These are phyloP conservation scores for Arthrinium phaeospermum DNA, from an alignment of 2,329 filamentous ascomycete genomes.

Conservation along the genomic window DNA sequence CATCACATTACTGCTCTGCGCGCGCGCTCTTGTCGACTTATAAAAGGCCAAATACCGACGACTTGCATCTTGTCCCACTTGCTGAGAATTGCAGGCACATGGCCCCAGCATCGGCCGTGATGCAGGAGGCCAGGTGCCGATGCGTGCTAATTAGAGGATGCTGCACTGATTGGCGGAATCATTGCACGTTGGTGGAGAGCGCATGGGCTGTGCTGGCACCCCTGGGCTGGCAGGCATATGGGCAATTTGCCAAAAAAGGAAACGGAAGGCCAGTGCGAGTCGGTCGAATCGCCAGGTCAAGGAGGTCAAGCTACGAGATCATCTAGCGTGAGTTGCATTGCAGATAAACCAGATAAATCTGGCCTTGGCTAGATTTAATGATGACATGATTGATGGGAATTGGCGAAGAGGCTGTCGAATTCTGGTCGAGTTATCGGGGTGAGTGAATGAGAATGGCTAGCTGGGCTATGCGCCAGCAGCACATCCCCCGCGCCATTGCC, in stretches of 20 bases:
- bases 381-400: conserved; percentile 17
- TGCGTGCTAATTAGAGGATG: not conserved
- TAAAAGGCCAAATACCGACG: not conserved
- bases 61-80: not conserved
- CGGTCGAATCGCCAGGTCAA: not conserved
- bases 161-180: conserved; percentile 11
- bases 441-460: not conserved
- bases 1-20: not conserved
- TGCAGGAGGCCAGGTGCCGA: not conserved
- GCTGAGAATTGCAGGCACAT: not conserved
- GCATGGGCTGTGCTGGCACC: conserved; percentile 3
- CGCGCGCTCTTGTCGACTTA: not conserved
- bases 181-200: not conserved
- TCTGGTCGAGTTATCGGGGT: not conserved
- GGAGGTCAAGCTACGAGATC: not conserved
- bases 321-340: conserved; percentile 5
- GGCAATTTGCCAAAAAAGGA: not conserved
- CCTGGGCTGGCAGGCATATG: not conserved
- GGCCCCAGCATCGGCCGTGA: not conserved
- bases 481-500: not conserved
- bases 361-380: not conserved
- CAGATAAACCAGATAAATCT: not conserved
- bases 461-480: not conserved
- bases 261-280: not conserved
- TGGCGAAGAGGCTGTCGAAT: not conserved